Conservation (phyloP, 495 filamentous ascomycete species). For the Tuber melanosporum region DNA sequence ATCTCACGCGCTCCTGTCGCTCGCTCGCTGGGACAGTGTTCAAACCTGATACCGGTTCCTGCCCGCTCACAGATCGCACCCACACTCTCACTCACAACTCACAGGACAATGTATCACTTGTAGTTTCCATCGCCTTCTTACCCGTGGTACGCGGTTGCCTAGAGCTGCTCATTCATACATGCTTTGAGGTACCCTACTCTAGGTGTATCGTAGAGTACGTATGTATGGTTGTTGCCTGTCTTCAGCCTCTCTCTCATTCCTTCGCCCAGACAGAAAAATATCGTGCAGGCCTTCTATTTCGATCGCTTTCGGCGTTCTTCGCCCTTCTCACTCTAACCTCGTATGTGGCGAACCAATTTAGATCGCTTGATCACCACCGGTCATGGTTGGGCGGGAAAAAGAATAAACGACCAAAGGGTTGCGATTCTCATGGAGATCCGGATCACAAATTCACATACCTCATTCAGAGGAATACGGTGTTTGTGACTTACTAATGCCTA, state of each 20-base stretch:
- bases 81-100: neutral
- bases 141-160: slow-evolving; percentile 1
- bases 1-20: slow-evolving; percentile 33
- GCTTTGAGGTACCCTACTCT: neutral
- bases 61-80: neutral
- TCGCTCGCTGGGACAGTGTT: slow-evolving; percentile 5
- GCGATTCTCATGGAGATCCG: neutral
- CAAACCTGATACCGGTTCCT: neutral
- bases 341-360: slow-evolving; percentile 38
- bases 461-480: neutral
- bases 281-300: slow-evolving; percentile 19
- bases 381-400: neutral
- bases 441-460: neutral
- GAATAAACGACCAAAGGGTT: neutral
- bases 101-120: slow-evolving; percentile 5
- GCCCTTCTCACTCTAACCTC: slow-evolving; percentile 14
- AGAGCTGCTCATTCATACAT: neutral
- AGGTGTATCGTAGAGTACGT: slow-evolving; percentile 30
- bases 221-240: slow-evolving; percentile 33
- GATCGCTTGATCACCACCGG: slow-evolving; percentile 3
- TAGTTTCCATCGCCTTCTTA: slow-evolving; percentile 1
- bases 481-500: neutral
- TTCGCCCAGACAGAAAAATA: slow-evolving; percentile 2
- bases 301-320: slow-evolving; percentile 34
- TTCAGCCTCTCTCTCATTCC: slow-evolving; percentile 23